Base-by-base conservation (phyloP, 768 basidiomycete genomes). In the Cystobasidium tubakii region DNA sequence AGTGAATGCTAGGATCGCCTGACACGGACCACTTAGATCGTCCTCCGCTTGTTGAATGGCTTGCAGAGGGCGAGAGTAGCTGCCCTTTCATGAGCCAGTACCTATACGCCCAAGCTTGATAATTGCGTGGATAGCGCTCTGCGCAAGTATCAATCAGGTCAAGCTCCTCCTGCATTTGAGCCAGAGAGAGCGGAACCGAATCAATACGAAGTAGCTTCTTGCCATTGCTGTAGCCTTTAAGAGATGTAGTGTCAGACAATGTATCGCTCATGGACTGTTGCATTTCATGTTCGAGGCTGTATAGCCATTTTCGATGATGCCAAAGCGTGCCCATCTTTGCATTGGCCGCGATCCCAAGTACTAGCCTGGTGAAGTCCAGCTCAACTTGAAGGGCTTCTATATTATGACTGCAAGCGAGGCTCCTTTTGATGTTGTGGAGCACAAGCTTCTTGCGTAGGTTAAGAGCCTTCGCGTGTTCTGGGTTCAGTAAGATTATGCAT, bases 261-360 rank as follows among this genome's bases (percentile, higher is more conserved):
- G 29, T 39, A 21, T 12, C 29, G 9, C 55, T 33, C 23, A 12
- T 27, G 13, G 7, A 21, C 36, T 36, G 15, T 13, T 31, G 7
- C 17, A 13, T 12, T 29, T 10, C 17, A 21, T 33, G 36, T 21
- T 31, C 21, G 6, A 71, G 69, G 27, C 10, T 13, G n/a, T 55
- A 55, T 19, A 55, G 55, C 69, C 69, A 71, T 44, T 71, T 71
- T 9, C 69, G 53, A 60, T 71, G 69, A 60, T 71, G 69, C 69
- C 69, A 71, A 4, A 71, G 55, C 1, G 53, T 60, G 1, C 46
- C 69, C 69, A 71, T 60, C 34, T 71, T 71, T 15, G 69, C 69
- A 60, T 71, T 71, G 9, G 53, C 29, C 1, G 50, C 55, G 17
- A 73, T 65, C 17, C 62, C 42, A 39, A 73, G 62, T 3, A 66